phyloP scores from a whole-genome alignment of 2,329 filamentous ascomycete genomes.

The Hansfordia pulvinata region DNA sequence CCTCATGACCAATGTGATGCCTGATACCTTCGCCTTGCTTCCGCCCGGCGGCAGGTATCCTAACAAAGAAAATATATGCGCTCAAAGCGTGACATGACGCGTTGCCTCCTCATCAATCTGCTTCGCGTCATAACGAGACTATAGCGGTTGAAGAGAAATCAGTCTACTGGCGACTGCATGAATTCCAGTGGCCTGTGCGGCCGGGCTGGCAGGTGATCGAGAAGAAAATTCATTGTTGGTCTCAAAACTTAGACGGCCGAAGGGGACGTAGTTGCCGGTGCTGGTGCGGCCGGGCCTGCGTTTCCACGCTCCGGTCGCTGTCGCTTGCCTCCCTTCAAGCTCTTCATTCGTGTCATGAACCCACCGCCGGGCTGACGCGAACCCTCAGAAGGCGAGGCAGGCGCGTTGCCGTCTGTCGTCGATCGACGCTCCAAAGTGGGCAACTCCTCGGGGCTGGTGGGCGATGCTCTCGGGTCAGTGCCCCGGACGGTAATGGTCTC shows the following conservation, averaged over 20 bases:
- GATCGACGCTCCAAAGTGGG: constrained; percentile 51
- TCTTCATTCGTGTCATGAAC: constrained; percentile 69
- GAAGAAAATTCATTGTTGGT: too few species aligned
- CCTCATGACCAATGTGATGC: too few species aligned
- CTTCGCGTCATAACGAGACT: not conserved
- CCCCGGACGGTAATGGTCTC: constrained; percentile 31
- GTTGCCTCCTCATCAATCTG: not conserved
- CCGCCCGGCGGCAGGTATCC: constrained; percentile 5
- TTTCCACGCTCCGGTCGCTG: constrained; percentile 24
- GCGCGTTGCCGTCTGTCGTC: constrained; percentile 40
- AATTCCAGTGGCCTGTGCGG: too few species aligned
- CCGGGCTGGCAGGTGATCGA: too few species aligned
- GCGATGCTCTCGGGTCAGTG: constrained; percentile 18
- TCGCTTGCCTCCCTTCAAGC: constrained; percentile 58
- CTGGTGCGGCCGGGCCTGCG: too few species aligned
- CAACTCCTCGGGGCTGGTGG: constrained; percentile 35
- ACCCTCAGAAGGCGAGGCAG: constrained; percentile 25
- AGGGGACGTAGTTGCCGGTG: constrained; percentile 8
- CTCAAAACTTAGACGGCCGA: not conserved
- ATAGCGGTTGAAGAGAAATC: too few species aligned
- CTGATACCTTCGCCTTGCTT: too few species aligned
- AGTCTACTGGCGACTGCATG: too few species aligned
- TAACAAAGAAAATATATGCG: constrained; percentile 3
- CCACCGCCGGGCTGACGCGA: constrained; percentile 35
- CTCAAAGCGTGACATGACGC: constrained; percentile 1